Percentiles rank a stretch among this genome's conserved stretches.
phyloP scores from a whole-genome alignment of 305 asterid species.

The Coffea humblotiana region DNA sequence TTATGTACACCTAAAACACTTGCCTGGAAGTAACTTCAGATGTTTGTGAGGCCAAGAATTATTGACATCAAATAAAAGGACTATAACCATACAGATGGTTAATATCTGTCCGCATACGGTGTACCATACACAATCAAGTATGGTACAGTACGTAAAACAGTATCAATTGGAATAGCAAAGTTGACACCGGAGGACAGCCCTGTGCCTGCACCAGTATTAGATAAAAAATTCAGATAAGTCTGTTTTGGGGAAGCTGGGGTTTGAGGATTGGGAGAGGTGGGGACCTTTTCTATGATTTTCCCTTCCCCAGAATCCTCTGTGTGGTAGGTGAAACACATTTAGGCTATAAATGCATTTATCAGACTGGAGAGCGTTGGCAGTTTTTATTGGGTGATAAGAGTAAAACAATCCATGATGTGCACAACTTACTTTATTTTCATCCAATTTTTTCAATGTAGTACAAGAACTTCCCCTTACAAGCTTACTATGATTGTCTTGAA shows the following conservation, averaged over 20 bases:
- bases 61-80: not conserved
- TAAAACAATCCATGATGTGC: no score
- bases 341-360: no score
- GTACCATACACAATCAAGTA: conserved; percentile 85
- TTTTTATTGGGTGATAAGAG: no score
- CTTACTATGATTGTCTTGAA: not conserved
- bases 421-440: no score
- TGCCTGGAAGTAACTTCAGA: conserved; percentile 4
- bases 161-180: conserved; percentile 80
- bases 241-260: not conserved
- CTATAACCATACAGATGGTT: conserved; percentile 12
- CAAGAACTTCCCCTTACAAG: not conserved
- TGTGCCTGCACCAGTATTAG: conserved; percentile 49
- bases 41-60: no score
- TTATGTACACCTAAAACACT: not conserved
- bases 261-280: not conserved
- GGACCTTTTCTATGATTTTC: not conserved
- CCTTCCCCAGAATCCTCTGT: not conserved
- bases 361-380: not conserved
- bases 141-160: conserved; percentile 62
- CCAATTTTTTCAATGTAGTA: no score
- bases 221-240: not conserved
- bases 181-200: conserved; percentile 89
- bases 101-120: conserved; percentile 61
- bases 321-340: not conserved